Conservation (phyloP, 495 filamentous ascomycete genomes). For the Amniculicola lignicola region DNA sequence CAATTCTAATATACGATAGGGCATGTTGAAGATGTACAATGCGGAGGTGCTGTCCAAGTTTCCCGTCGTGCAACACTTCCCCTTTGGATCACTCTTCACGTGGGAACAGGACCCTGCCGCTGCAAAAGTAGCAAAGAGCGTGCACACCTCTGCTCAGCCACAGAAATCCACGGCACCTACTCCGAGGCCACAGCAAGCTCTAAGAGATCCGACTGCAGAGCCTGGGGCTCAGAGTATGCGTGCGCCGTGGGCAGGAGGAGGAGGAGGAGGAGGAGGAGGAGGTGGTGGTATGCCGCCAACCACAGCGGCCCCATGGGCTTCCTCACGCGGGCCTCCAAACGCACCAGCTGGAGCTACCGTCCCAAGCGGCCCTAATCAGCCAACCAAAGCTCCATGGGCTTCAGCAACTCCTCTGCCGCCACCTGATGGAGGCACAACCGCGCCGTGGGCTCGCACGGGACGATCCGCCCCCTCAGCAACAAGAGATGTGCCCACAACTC, state of each 20-base stretch:
- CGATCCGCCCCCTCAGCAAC: background rate
- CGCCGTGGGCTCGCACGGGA: slow-evolving; percentile 26
- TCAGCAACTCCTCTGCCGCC: slow-evolving; percentile 21
- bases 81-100: slow-evolving; percentile 73
- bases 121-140: slow-evolving; percentile 43
- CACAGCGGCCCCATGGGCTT: slow-evolving; percentile 50
- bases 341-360: slow-evolving; percentile 42
- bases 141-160: slow-evolving; percentile 61
- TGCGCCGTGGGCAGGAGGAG: slow-evolving; percentile 49
- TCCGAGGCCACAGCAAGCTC: slow-evolving; percentile 11
- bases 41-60: slow-evolving; percentile 68
- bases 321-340: slow-evolving; percentile 47
- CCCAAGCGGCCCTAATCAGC: slow-evolving; percentile 26
- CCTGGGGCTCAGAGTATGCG: slow-evolving; percentile 32
- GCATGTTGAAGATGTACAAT: slow-evolving; percentile 73
- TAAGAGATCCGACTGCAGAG: slow-evolving; percentile 19
- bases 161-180: slow-evolving; percentile 23
- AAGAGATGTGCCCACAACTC: slow-evolving; percentile 16
- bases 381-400: slow-evolving; percentile 47
- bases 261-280: too few species aligned
- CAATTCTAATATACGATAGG: slow-evolving; percentile 41
- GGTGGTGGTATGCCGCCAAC: slow-evolving; percentile 17
- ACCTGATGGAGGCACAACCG: slow-evolving; percentile 22
- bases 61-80: slow-evolving; percentile 69
- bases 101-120: slow-evolving; percentile 76